These are phyloP conservation scores for Bacterosira constricta DNA, from an alignment of 108 stramenopile genomes.

Conservation along the genomic window DNA sequence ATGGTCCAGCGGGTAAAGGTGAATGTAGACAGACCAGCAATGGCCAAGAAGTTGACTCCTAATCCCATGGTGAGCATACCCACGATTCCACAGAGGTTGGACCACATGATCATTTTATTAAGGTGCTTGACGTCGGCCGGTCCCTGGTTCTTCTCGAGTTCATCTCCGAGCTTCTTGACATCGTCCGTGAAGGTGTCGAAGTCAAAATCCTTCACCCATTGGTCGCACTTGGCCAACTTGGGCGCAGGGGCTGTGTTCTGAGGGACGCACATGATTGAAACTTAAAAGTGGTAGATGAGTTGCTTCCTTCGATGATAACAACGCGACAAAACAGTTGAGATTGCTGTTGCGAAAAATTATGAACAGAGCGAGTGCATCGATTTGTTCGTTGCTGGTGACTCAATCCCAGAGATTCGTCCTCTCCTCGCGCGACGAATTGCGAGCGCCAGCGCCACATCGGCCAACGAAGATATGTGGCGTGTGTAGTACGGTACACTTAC, in stretches of 20 bases:
- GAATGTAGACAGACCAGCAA: constrained; percentile 68
- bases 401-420: too few species aligned
- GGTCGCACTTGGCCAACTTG: constrained; percentile 56
- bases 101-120: constrained; percentile 89
- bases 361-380: too few species aligned
- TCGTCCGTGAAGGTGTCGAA: constrained; percentile 81
- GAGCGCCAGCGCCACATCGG: too few species aligned
- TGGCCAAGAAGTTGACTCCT: constrained; percentile 52
- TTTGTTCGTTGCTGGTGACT: too few species aligned
- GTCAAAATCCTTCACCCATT: constrained; percentile 85
- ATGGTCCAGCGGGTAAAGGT: constrained; percentile 86
- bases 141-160: constrained; percentile 78
- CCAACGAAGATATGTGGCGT: too few species aligned
- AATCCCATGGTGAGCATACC: constrained; percentile 70
- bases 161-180: constrained; percentile 76
- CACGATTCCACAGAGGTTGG: constrained; percentile 71
- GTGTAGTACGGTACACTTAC: too few species aligned
- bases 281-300: background rate
- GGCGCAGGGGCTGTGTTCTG: constrained; percentile 2
- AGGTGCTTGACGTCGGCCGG: constrained; percentile 86
- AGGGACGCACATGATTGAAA: constrained; percentile 40
- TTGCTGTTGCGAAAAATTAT: too few species aligned
- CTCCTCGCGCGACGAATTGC: too few species aligned
- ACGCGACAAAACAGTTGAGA: background rate
- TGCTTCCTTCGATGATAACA: too few species aligned